These are phyloP conservation scores for Starmerella sirachaensis DNA, from an alignment of 805 yeast species.

Conservation along the genomic window DNA sequence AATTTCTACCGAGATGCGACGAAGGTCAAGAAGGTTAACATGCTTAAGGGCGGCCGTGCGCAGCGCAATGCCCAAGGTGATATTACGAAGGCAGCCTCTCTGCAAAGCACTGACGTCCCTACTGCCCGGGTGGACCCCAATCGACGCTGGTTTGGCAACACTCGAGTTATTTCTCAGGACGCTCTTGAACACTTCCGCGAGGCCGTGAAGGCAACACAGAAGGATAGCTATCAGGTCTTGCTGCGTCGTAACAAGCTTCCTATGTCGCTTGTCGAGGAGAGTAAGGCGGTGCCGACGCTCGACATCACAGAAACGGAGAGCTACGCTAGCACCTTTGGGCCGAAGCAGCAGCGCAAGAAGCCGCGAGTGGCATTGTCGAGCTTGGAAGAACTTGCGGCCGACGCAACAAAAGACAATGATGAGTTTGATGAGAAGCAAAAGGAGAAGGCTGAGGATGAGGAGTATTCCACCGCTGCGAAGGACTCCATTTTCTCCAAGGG, in stretches of 20 bases:
- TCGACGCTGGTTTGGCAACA: slow-evolving; percentile 94
- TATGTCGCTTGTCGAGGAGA: slow-evolving; percentile 86
- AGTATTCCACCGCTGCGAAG: slow-evolving; percentile 79
- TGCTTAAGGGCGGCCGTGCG: slow-evolving; percentile 90
- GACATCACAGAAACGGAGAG: slow-evolving; percentile 83
- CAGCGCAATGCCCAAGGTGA: slow-evolving; percentile 80
- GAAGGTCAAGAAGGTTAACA: slow-evolving; percentile 74
- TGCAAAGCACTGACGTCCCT: slow-evolving; percentile 80
- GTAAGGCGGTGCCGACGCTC: slow-evolving; percentile 59
- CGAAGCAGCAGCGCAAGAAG: slow-evolving; percentile 85
- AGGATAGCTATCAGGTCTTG: slow-evolving; percentile 75
- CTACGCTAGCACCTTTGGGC: slow-evolving; percentile 75
- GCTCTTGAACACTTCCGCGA: slow-evolving; percentile 88
- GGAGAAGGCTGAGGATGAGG: slow-evolving; percentile 42
- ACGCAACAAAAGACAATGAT: slow-evolving; percentile 44
- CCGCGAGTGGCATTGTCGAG: slow-evolving; percentile 69
- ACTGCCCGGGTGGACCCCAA: slow-evolving; percentile 91
- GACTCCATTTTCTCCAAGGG: slow-evolving; percentile 95
- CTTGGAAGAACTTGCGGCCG: slow-evolving; percentile 62
- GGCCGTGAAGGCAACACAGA: slow-evolving; percentile 75
- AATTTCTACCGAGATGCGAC: slow-evolving; percentile 89
- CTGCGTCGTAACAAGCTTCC: slow-evolving; percentile 85
- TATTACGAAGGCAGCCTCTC: slow-evolving; percentile 69
- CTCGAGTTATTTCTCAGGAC: slow-evolving; percentile 95
- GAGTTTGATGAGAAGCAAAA: slow-evolving; percentile 64